Conservation (phyloP, 495 filamentous ascomycete species). For the Annulohypoxylon moriforme region DNA sequence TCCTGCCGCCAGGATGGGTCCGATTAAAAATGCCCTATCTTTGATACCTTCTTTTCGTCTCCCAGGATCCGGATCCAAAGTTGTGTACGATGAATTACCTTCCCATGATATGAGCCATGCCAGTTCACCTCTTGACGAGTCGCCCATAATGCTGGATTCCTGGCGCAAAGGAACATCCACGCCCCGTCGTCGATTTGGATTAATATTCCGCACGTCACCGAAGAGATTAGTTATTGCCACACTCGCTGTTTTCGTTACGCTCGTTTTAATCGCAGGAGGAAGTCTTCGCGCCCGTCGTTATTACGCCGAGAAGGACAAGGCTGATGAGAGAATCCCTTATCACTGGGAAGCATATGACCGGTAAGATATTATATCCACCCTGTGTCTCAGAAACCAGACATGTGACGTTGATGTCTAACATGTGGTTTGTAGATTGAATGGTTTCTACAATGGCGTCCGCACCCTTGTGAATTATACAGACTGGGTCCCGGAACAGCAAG, state of each 20-base stretch:
- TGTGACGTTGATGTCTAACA: slow-evolving; percentile 14
- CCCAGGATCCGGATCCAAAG: slow-evolving; percentile 30
- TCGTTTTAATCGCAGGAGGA: slow-evolving; percentile 38
- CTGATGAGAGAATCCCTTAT: slow-evolving; percentile 39
- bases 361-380: slow-evolving; percentile 18
- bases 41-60: slow-evolving; percentile 35
- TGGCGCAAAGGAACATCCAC: slow-evolving; percentile 32
- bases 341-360: slow-evolving; percentile 44
- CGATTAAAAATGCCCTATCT: slow-evolving; percentile 36
- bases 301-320: slow-evolving; percentile 28
- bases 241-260: slow-evolving; percentile 35
- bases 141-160: slow-evolving; percentile 36
- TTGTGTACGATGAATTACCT: slow-evolving; percentile 39
- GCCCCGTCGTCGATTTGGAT: slow-evolving; percentile 32
- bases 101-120: slow-evolving; percentile 41
- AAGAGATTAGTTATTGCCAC: slow-evolving; percentile 40
- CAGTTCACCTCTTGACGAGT: slow-evolving; percentile 34
- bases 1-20: slow-evolving; percentile 29
- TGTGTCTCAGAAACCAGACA: slow-evolving; percentile 15
- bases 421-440: slow-evolving; percentile 56
- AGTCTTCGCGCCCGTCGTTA: slow-evolving; percentile 39
- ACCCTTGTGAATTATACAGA: slow-evolving; percentile 67
- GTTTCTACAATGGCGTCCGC: slow-evolving; percentile 78
- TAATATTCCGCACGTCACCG: slow-evolving; percentile 45
- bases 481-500: slow-evolving; percentile 74